Base-by-base conservation (phyloP, 345 rosid species). In the Citrus maxima region DNA sequence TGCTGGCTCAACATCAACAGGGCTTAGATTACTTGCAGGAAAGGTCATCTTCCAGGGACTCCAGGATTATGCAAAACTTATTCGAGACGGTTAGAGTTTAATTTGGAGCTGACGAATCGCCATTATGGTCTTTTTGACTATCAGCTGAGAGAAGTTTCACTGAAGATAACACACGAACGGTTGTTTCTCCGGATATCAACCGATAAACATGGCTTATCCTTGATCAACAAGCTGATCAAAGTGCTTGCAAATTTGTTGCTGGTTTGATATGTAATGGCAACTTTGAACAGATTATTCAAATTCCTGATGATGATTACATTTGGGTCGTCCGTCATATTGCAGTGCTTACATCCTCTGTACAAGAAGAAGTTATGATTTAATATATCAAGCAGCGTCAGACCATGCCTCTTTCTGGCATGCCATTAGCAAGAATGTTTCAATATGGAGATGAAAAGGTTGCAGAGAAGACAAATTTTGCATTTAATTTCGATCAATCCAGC, bases 371-470 rank as follows among this genome's bases (percentile, higher is more conserved):
- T 77, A 12, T 18, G 55, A 4, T 5, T 13, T 42, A 8, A 27
- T 85, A 13, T 72, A 76, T 16, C 38, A 73, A 54, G 63, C 61
- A 8, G 79, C 80, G 5, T 37, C 74, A n/a, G 40, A 51, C 4
- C 61, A 38, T 78, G 84, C 67, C 74, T 80, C 54, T 4, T 6
- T 19, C 24, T 84, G 54, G 82, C 82, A 30, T 80, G 63, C 1
- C 24, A 82, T 35, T 19, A 42, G 34, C 25, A 65, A 24, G 85
- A 83, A 34, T 75, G 84, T 32, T 13, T 67, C 30, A 40, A 78
- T 2, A 30, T 85, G 28, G 68, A 38, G 6, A 80, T 68, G 80
- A 76, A 7, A 10, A 18, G 85, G 84, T n/a, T 32, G 10, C 42
- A 66, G 1, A 75, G 77, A 35, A 35, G 13, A 28, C 35, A 42